Evolutionary conservation across 352 stramenopile genomes (phyloP).

Genomic region (Phytopythium boreale): DNA sequence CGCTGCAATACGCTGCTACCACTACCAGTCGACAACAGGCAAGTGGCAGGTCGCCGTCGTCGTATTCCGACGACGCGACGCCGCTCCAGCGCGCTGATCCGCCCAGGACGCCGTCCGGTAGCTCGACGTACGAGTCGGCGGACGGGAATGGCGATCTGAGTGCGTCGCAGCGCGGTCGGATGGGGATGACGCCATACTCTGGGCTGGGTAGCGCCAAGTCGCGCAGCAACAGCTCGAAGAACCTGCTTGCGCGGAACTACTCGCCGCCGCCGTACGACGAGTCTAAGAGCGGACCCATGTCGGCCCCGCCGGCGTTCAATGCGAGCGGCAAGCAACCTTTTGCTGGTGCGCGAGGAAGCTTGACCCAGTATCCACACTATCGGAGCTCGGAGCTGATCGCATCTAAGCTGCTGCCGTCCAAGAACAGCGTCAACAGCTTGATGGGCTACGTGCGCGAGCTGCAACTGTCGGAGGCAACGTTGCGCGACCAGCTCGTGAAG

Average conservation of each 20-base stretch:
- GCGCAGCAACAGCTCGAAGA: constrained; percentile 45
- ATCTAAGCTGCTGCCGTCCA: constrained; percentile 55
- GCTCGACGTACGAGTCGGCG: constrained; percentile 21
- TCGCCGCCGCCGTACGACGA: constrained; percentile 25
- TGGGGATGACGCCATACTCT: constrained; percentile 45
- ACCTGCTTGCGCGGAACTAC: constrained; percentile 19
- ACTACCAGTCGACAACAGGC: not conserved
- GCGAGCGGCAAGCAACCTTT: constrained; percentile 29
- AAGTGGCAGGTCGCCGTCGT: not conserved
- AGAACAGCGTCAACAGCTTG: constrained; percentile 56
- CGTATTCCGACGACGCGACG: constrained; percentile 7
- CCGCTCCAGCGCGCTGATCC: constrained; percentile 15
- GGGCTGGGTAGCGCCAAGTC: constrained; percentile 57
- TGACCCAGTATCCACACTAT: constrained; percentile 21
- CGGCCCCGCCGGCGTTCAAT: constrained; percentile 34
- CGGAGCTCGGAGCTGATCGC: constrained; percentile 42
- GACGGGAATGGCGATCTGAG: constrained; percentile 36
- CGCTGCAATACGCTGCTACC: not conserved
- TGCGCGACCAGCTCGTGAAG: constrained; percentile 58
- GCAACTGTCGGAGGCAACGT: constrained; percentile 55
- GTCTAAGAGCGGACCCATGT: constrained; percentile 34
- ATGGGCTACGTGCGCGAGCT: constrained; percentile 79
- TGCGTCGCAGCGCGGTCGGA: constrained; percentile 53
- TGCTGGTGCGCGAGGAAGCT: constrained; percentile 14
- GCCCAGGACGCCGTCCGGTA: constrained; percentile 18